Conservation (phyloP, 1,284 basidiomycete genomes). For the Apiotrichum brassicae region DNA sequence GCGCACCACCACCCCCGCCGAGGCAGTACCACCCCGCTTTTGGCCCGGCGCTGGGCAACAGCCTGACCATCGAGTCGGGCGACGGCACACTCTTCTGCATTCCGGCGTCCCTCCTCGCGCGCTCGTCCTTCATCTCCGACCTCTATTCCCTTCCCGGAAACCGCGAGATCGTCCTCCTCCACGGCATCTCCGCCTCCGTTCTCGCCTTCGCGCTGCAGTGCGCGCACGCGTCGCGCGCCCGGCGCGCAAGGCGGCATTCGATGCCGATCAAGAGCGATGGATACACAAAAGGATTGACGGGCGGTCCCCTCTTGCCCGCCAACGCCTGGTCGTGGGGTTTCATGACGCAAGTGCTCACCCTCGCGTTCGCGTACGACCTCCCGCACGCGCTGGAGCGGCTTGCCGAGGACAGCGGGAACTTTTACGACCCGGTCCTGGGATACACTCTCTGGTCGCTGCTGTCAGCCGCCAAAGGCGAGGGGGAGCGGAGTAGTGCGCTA, state of each 20-base stretch:
- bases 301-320: background rate
- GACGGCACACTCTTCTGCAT: background rate
- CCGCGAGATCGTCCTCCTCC: background rate
- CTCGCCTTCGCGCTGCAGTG: background rate
- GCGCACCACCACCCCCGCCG: background rate
- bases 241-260: background rate
- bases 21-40: background rate
- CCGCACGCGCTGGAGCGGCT: conserved; percentile 1
- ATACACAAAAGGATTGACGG: background rate
- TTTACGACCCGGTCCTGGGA: background rate
- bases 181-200: background rate
- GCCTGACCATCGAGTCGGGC: background rate
- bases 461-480: background rate
- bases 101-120: background rate
- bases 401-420: background rate
- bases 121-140: background rate
- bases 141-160: background rate
- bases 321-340: background rate
- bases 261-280: background rate
- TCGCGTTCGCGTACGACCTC: conserved; percentile 1
- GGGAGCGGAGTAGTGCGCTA: background rate
- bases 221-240: background rate
- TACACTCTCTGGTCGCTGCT: background rate
- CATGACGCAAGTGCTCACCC: background rate
- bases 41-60: background rate